Evolutionary conservation across 2,329 filamentous ascomycete genomes (phyloP).

Genomic region (Phaeophleospora eucalypticola): DNA sequence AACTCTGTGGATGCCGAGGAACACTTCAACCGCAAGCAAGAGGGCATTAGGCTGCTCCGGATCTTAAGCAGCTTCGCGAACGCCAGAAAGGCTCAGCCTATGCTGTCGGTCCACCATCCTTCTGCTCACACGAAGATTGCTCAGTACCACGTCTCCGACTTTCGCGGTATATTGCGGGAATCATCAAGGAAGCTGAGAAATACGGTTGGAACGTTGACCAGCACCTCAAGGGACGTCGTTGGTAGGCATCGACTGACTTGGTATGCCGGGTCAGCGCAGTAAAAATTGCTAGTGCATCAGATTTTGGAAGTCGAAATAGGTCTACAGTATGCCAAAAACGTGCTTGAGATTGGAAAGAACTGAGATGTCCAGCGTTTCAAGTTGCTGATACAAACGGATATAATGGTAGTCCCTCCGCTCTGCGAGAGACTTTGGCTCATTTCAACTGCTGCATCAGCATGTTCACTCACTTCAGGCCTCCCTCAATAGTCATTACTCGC

Average conservation of each 20-base stretch:
- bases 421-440: too few relatives aligned
- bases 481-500: neutral
- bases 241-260: too few relatives aligned
- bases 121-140: conserved; percentile 5
- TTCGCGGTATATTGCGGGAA: conserved; percentile 8
- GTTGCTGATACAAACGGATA: too few relatives aligned
- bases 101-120: conserved; percentile 9
- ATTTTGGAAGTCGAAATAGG: too few relatives aligned
- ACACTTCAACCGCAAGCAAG: conserved; percentile 11
- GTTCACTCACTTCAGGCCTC: neutral
- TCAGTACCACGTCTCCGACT: conserved; percentile 10
- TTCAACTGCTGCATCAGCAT: too few relatives aligned
- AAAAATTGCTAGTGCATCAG: too few relatives aligned
- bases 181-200: conserved; percentile 16
- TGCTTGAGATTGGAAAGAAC: too few relatives aligned
- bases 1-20: conserved; percentile 13
- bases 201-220: conserved; percentile 22
- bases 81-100: conserved; percentile 8
- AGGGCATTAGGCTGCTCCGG: conserved; percentile 14
- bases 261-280: too few relatives aligned
- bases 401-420: too few relatives aligned
- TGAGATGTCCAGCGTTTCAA: too few relatives aligned
- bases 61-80: conserved; percentile 1
- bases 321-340: too few relatives aligned
- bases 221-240: conserved; percentile 8